Evolutionary conservation across 352 stramenopile genomes (phyloP).

Genomic region (Elongisporangium senticosum): DNA sequence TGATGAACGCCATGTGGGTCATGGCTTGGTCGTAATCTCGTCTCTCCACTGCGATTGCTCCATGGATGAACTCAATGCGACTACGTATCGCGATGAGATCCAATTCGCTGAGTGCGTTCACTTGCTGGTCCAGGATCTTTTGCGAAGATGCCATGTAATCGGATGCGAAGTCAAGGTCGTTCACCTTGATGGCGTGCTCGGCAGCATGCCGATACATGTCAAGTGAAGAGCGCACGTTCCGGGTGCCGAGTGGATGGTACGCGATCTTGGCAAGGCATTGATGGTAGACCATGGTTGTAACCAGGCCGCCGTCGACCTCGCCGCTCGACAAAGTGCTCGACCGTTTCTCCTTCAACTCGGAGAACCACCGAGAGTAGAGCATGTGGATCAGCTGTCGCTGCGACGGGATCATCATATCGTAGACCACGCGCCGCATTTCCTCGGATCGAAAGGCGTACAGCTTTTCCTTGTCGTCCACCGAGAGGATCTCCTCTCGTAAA

Average conservation of each 20-base stretch:
- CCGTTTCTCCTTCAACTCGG: too few relatives aligned
- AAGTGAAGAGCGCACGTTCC: background rate
- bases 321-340: too few relatives aligned
- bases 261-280: background rate
- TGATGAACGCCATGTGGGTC: conserved; percentile 57
- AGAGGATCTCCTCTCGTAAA: conserved; percentile 20
- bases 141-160: conserved; percentile 72
- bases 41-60: conserved; percentile 64
- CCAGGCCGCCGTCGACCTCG: background rate
- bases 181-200: conserved; percentile 48
- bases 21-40: conserved; percentile 58
- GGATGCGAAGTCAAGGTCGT: conserved; percentile 57
- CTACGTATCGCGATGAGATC: conserved; percentile 53
- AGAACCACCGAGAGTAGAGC: background rate
- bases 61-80: conserved; percentile 71
- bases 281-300: background rate
- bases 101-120: conserved; percentile 37
- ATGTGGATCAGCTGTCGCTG: background rate
- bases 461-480: background rate
- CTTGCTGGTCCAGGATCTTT: conserved; percentile 44
- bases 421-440: background rate
- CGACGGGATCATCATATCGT: background rate
- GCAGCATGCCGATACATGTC: conserved; percentile 46
- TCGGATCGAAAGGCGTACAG: background rate
- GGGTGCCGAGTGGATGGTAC: background rate